These are phyloP conservation scores for Suillus cothurnatus DNA, from an alignment of 768 basidiomycete genomes.

Conservation along the genomic window DNA sequence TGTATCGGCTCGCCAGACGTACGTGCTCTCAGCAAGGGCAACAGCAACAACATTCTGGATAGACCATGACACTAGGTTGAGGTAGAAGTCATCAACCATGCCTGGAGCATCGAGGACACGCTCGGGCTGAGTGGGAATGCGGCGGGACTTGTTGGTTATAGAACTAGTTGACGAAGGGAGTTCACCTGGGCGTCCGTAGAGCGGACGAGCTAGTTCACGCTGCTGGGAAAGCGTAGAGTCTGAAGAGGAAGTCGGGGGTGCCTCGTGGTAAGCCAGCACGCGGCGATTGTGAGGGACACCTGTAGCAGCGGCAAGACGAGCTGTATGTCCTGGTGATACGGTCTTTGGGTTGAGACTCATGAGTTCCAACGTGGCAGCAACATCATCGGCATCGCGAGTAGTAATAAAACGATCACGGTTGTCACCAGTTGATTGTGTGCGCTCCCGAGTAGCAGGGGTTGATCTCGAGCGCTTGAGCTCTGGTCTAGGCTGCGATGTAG, in stretches of 20 bases:
- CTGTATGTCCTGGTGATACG: constrained; percentile 76
- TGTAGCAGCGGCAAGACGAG: constrained; percentile 73
- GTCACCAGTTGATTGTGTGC: constrained; percentile 34
- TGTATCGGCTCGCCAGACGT: constrained; percentile 93
- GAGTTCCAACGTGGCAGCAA: constrained; percentile 67
- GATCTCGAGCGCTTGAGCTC: constrained; percentile 75
- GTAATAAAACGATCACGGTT: constrained; percentile 76
- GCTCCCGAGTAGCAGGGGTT: constrained; percentile 57
- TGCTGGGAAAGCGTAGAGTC: constrained; percentile 76
- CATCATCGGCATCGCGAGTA: constrained; percentile 51
- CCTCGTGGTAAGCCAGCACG: constrained; percentile 87
- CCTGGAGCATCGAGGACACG: constrained; percentile 96
- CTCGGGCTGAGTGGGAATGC: constrained; percentile 85
- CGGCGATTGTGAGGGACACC: constrained; percentile 79
- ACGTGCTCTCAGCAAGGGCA: constrained; percentile 82
- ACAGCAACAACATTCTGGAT: constrained; percentile 86
- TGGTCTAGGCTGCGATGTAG: constrained; percentile 43
- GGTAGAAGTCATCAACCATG: constrained; percentile 94
- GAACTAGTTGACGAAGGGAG: constrained; percentile 65
- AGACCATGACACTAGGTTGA: constrained; percentile 93
- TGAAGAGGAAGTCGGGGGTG: constrained; percentile 76
- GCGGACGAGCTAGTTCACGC: constrained; percentile 74
- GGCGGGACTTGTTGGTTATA: constrained; percentile 70
- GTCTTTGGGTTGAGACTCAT: constrained; percentile 58
- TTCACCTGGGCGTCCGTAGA: constrained; percentile 69